phyloP scores from a whole-genome alignment of 2,329 filamentous ascomycete genomes.

The Trichoderma koningii region DNA sequence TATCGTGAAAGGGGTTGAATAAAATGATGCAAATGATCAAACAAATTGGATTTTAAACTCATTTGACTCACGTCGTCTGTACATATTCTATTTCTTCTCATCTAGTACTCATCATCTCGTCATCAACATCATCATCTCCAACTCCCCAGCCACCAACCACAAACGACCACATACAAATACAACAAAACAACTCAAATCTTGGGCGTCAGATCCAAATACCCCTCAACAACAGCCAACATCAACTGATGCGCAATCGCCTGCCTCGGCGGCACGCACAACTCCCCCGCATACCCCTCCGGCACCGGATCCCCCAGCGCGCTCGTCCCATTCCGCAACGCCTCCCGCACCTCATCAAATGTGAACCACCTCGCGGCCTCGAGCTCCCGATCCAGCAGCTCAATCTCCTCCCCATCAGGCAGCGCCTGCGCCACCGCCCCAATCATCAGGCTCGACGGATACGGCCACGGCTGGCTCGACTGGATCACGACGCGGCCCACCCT shows the following conservation, averaged over 20 bases:
- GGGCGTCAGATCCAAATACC: conserved; percentile 61
- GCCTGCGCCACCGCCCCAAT: conserved; percentile 88
- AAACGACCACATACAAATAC: background rate
- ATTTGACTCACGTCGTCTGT: background rate
- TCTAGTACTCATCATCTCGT: background rate
- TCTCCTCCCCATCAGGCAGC: conserved; percentile 72
- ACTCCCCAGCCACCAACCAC: no score
- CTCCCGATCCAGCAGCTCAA: conserved; percentile 87
- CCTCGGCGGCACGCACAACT: conserved; percentile 74
- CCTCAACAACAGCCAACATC: conserved; percentile 75
- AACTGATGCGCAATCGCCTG: conserved; percentile 94
- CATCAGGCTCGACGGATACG: conserved; percentile 83
- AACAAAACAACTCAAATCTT: conserved; percentile 49
- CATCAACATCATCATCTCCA: no score
- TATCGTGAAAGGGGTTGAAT: conserved; percentile 10
- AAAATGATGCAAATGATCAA: background rate
- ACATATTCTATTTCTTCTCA: background rate
- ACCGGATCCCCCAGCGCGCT: conserved; percentile 67
- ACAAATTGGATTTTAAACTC: background rate
- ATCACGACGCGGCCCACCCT: conserved; percentile 74
- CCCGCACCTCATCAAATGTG: conserved; percentile 73
- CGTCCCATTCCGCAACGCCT: conserved; percentile 67
- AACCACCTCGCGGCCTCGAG: conserved; percentile 91
- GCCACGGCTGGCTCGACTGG: conserved; percentile 85
- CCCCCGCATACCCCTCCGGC: conserved; percentile 70